Evolutionary conservation across 192 early-diverging fungal species (phyloP).

Genomic region (Jimgerdemannia lactiflua): DNA sequence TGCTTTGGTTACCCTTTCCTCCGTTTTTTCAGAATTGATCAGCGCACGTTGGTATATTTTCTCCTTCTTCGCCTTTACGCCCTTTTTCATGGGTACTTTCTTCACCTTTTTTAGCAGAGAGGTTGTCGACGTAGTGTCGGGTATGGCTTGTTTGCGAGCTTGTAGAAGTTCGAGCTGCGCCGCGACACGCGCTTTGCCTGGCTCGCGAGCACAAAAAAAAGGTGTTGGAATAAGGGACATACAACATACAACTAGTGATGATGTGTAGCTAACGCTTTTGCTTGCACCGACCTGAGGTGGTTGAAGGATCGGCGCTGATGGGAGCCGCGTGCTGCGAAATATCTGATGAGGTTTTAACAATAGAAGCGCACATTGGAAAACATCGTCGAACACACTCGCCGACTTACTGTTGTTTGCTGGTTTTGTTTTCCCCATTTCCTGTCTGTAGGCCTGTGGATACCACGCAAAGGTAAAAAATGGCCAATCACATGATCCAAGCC

Average conservation of each 20-base stretch:
- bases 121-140: not conserved
- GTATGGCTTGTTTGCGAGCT: not conserved
- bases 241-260: not conserved
- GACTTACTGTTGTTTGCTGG: not conserved
- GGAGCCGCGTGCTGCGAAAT: not conserved
- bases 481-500: not conserved
- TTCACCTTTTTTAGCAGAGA: conserved; percentile 16
- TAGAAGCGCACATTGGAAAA: not conserved
- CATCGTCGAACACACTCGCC: not conserved
- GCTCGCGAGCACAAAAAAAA: too few relatives aligned
- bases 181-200: not conserved
- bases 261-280: too few relatives aligned
- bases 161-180: not conserved
- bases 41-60: conserved; percentile 6
- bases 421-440: not conserved
- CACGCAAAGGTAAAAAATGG: not conserved
- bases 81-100: conserved; percentile 17
- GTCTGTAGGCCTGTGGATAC: not conserved
- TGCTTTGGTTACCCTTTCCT: not conserved
- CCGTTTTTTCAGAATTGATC: conserved; percentile 11
- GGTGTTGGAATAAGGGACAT: not conserved
- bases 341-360: not conserved
- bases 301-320: not conserved
- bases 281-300: not conserved
- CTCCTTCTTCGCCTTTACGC: conserved; percentile 11